Percentiles rank a stretch among this genome's conserved stretches.
Evolutionary conservation across 345 rosid species (phyloP).

Genomic region (Schrenkiella parvula): DNA sequence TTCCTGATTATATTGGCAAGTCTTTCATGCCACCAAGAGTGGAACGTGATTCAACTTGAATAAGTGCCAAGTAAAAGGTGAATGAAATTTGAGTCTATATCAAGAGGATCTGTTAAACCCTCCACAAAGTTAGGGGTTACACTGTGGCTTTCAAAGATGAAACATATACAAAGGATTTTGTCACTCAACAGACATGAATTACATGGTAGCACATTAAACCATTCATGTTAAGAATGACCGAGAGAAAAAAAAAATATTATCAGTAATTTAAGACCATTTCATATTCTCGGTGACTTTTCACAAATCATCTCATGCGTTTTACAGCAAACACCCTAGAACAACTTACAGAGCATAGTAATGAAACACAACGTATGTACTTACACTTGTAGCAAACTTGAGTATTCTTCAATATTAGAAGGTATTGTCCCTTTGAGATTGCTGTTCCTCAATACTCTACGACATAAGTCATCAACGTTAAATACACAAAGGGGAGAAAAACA

Average conservation of each 20-base stretch:
- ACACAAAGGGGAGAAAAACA: not conserved
- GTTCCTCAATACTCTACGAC: conserved; percentile 50
- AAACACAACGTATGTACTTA: conserved; percentile 34
- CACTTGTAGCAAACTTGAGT: conserved; percentile 46
- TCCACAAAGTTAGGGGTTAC: not conserved
- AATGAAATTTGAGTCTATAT: not conserved
- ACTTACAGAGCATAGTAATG: not conserved
- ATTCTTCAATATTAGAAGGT: conserved; percentile 53
- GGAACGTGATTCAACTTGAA: not conserved
- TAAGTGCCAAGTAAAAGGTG: not conserved
- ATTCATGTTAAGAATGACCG: not conserved
- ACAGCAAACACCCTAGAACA: not conserved
- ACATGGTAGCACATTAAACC: not conserved
- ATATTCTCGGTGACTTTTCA: not conserved
- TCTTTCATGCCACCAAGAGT: conserved; percentile 9
- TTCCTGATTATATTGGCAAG: conserved; percentile 1
- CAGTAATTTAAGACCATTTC: not conserved
- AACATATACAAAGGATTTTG: not conserved
- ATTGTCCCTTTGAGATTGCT: conserved; percentile 47
- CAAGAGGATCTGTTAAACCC: not conserved
- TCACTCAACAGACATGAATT: conserved; percentile 34
- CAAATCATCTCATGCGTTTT: not conserved
- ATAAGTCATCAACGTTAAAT: conserved; percentile 7
- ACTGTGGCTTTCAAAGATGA: too few relatives aligned
- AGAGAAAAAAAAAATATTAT: not conserved